Evolutionary conservation across 169 alveolate genomes (phyloP).

Genomic region (Plasmodium vivax): DNA sequence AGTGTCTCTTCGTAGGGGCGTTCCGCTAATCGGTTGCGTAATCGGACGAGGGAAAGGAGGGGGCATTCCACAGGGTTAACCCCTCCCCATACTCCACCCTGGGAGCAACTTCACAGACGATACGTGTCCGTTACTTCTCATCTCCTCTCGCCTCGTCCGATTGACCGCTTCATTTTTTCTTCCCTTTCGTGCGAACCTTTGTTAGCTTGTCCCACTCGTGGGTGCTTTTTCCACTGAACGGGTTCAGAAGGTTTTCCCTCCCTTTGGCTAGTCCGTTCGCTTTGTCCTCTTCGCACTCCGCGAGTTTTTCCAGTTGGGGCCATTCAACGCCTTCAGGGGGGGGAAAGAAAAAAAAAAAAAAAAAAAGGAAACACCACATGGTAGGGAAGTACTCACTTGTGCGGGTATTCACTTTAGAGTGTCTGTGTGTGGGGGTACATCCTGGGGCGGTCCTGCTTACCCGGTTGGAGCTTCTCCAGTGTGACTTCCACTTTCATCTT

Average conservation of each 20-base stretch:
- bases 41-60: not conserved
- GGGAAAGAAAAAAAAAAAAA: not conserved
- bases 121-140: not conserved
- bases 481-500: slow-evolving; percentile 53
- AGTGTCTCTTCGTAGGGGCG: not conserved
- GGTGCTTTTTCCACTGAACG: slow-evolving; percentile 56
- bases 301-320: not conserved
- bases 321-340: slow-evolving; percentile 13
- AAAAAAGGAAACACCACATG: not conserved
- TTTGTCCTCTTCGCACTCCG: not conserved
- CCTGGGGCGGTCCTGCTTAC: not conserved
- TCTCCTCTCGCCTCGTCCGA: not conserved
- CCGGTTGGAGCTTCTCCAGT: slow-evolving; percentile 19
- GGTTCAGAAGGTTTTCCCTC: slow-evolving; percentile 11
- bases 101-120: not conserved
- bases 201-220: slow-evolving; percentile 49
- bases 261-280: not conserved
- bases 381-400: not conserved
- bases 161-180: not conserved
- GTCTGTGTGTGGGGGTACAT: not conserved
- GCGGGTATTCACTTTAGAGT: not conserved
- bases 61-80: not conserved
- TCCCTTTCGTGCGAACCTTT: not conserved
- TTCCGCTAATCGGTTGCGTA: not conserved
- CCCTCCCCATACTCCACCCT: not conserved